These are phyloP conservation scores for Triticum urartu DNA, from an alignment of 176 grass and related monocot genomes.

Conservation along the genomic window DNA sequence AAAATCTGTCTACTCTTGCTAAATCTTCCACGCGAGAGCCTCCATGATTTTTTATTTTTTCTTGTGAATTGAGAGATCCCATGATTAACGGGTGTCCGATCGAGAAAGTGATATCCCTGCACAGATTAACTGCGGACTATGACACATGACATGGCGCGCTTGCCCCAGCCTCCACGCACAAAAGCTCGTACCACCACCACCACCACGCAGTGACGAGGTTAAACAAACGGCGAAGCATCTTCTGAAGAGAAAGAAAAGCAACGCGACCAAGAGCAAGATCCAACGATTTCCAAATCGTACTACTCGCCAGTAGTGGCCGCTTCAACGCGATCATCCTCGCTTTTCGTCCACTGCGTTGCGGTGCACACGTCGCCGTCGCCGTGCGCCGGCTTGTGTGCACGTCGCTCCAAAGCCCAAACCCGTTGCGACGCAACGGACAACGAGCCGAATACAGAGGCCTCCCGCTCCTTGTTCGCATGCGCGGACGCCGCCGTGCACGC, in stretches of 20 bases:
- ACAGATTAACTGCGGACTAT: background rate
- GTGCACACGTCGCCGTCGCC: background rate
- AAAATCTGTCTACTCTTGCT: background rate
- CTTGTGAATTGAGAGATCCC: too few relatives aligned
- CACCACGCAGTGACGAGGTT: background rate
- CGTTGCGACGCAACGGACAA: background rate
- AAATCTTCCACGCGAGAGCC: conserved; percentile 39
- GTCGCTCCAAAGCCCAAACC: background rate
- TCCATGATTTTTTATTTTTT: background rate
- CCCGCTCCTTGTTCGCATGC: background rate
- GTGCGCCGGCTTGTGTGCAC: background rate
- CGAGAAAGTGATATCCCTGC: background rate
- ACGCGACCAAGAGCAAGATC: too few relatives aligned
- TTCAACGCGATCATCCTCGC: background rate
- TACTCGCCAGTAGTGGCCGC: background rate
- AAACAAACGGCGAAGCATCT: background rate
- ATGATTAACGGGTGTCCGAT: too few relatives aligned
- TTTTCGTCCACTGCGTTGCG: background rate
- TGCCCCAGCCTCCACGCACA: background rate
- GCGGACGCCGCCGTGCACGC: background rate
- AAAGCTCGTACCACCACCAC: background rate
- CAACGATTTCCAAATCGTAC: background rate
- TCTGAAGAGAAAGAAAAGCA: background rate
- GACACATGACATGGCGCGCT: background rate
- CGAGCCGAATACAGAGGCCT: background rate